Percentiles rank a stretch among this genome's conserved stretches.
Evolutionary conservation across 352 stramenopile species (phyloP).

Genomic region (Globisporangium takayamanum): DNA sequence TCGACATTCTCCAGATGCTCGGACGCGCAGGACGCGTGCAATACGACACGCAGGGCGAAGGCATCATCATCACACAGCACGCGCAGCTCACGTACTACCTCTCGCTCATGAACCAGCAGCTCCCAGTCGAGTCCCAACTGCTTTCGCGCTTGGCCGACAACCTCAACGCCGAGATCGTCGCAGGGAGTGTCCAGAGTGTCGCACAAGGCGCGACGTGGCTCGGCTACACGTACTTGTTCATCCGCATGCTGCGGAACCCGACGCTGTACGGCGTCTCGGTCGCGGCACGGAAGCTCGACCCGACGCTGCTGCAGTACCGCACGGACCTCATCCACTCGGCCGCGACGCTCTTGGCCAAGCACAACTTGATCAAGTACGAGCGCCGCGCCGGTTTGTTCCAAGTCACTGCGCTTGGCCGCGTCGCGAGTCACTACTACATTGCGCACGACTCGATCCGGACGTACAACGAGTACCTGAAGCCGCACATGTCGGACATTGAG

Average conservation of each 20-base stretch:
- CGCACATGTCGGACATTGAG: slow-evolving; percentile 99
- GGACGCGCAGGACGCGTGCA: slow-evolving; percentile 97
- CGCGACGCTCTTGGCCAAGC: slow-evolving; percentile 93
- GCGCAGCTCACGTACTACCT: slow-evolving; percentile 99
- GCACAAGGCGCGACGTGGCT: slow-evolving; percentile 96
- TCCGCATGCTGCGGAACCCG: slow-evolving; percentile 98
- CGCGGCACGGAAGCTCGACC: slow-evolving; percentile 87
- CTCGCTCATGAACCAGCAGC: slow-evolving; percentile 98
- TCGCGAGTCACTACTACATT: slow-evolving; percentile 99
- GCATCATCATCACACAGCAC: slow-evolving; percentile 99
- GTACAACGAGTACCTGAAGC: slow-evolving; percentile 98
- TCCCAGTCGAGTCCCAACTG: slow-evolving; percentile 99
- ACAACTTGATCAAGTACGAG: slow-evolving; percentile 98
- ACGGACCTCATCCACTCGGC: slow-evolving; percentile 96
- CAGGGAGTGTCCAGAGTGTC: slow-evolving; percentile 95
- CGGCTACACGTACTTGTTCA: slow-evolving; percentile 99
- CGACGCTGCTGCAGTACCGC: slow-evolving; percentile 91
- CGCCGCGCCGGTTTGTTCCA: slow-evolving; percentile 93
- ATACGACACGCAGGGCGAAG: slow-evolving; percentile 97
- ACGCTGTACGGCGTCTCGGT: slow-evolving; percentile 93
- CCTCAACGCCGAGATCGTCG: slow-evolving; percentile 98
- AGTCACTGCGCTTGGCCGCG: slow-evolving; percentile 94
- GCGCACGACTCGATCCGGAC: slow-evolving; percentile 96
- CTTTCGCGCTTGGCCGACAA: slow-evolving; percentile 96
- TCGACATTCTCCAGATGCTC: slow-evolving; percentile 99